Evolutionary conservation across 2,329 filamentous ascomycete genomes (phyloP).

Genomic region (Epichloe sylvatica): DNA sequence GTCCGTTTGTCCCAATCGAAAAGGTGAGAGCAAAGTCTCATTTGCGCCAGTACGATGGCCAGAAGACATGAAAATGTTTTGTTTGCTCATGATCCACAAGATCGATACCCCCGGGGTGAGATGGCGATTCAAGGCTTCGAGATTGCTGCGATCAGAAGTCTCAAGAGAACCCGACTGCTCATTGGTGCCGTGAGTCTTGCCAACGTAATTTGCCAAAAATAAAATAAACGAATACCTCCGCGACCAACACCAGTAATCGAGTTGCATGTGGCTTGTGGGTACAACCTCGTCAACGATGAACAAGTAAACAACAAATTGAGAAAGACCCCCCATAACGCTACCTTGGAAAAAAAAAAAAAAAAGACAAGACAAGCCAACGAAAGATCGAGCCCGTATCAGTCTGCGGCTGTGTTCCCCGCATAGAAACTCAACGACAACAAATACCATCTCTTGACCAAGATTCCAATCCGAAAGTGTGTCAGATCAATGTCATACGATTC

Average conservation of each 20-base stretch:
- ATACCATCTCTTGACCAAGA: constrained; percentile 1
- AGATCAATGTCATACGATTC: not conserved
- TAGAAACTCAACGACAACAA: not conserved
- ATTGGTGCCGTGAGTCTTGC: not conserved
- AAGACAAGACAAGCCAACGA: not conserved
- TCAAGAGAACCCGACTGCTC: not conserved
- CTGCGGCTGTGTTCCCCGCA: not conserved
- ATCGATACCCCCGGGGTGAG: not conserved
- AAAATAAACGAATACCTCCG: not conserved
- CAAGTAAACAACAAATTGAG: not conserved
- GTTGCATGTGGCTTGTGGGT: not conserved
- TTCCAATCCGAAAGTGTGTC: not conserved
- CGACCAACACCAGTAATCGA: not conserved
- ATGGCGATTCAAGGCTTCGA: not conserved
- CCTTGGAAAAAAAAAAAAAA: not conserved
- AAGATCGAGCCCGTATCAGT: not conserved
- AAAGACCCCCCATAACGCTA: not conserved
- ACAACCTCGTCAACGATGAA: not conserved
- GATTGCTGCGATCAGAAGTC: not conserved
- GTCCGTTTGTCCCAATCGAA: not conserved
- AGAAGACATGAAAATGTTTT: not conserved
- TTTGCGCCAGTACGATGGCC: not conserved
- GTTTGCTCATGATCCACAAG: not conserved
- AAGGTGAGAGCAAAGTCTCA: not conserved
- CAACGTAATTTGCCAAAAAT: not conserved